Base-by-base conservation (phyloP, 805 yeast genomes). In the Candida taoyuanica region DNA sequence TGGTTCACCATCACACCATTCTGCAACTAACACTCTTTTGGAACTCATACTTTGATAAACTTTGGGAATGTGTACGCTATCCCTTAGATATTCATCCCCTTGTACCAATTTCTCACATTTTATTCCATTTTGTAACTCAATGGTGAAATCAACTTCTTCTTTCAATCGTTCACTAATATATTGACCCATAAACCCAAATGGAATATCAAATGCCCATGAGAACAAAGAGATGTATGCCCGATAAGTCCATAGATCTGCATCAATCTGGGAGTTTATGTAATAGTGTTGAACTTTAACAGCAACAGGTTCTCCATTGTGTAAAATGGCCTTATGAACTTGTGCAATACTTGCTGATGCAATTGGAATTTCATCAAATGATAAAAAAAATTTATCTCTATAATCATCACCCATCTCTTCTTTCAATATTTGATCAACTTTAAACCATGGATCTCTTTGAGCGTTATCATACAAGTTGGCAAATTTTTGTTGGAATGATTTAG, bases 271-370 rank as follows among this genome's bases (percentile, higher is more conserved):
- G 19, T 66, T 60, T 31, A 84, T 79, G 37, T 79, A 75, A 21
- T 71, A 66, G 51, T 81, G 86, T 48, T 81, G 87, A 5, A 81
- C 71, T 53, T 81, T 81, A 20, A 81, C 69, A 0, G 86, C 87
- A 13, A 81, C 86, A 18, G 59, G 50, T 17, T 68, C 67, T 5
- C 80, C 81, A 21, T 50, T 56, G 36, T 54, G 59, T 45, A 81
- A 53, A 11, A 46, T 49, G 0, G 76, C 87, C 33, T 60, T 63
- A 47, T 81, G 86, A 5, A 81, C 86, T 50, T 81, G 88, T 0
- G 86, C 87, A 45, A 81, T 70, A 32, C 83, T 76, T 0, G 91
- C 94, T 55, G 85, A 76, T 2, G 91, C 93, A 14, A 81, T 63
- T 1, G 91, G 85, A 1, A 34, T 50, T 43, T 70, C 74, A 24